phyloP scores from a whole-genome alignment of 2,329 filamentous ascomycete genomes.

The Thielaviopsis ethacetica region DNA sequence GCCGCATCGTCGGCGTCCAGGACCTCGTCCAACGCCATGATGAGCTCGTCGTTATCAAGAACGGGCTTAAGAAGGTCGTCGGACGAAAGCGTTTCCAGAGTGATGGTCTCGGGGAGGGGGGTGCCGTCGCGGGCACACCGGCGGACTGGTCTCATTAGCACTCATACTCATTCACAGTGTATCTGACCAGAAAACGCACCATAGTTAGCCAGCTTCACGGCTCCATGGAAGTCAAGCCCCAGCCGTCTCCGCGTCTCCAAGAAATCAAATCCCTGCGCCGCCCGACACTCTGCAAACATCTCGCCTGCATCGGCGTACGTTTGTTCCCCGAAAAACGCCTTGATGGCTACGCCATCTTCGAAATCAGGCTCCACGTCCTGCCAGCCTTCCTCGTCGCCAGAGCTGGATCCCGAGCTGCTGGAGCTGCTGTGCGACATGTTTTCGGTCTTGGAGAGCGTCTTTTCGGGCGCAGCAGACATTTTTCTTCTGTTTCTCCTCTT shows the following conservation, averaged over 20 bases:
- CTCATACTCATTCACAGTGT: neutral
- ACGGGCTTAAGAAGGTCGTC: constrained; percentile 73
- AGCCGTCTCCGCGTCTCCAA: constrained; percentile 38
- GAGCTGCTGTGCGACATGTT: constrained; percentile 4
- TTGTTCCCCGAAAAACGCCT: constrained; percentile 51
- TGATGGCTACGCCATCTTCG: constrained; percentile 40
- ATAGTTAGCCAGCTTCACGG: constrained; percentile 61
- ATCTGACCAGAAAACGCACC: constrained; percentile 18
- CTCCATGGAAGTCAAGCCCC: constrained; percentile 55
- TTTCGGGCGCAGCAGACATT: constrained; percentile 5
- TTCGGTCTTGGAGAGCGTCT: constrained; percentile 3
- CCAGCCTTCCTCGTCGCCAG: constrained; percentile 32
- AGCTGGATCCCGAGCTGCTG: constrained; percentile 10
- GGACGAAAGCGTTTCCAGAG: constrained; percentile 47
- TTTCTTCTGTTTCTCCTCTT: neutral
- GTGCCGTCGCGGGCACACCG: constrained; percentile 27
- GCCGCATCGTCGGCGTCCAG: constrained; percentile 33
- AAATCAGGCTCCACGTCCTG: constrained; percentile 45
- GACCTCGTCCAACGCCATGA: constrained; percentile 70
- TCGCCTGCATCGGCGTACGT: constrained; percentile 45
- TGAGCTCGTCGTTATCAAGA: constrained; percentile 73
- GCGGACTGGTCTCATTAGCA: constrained; percentile 24
- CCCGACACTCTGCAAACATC: constrained; percentile 55
- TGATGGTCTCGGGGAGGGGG: constrained; percentile 39
- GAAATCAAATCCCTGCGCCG: constrained; percentile 52